These are phyloP conservation scores for Macadamia tetraphylla DNA, from an alignment of 164 flowering plant species.

Conservation along the genomic window DNA sequence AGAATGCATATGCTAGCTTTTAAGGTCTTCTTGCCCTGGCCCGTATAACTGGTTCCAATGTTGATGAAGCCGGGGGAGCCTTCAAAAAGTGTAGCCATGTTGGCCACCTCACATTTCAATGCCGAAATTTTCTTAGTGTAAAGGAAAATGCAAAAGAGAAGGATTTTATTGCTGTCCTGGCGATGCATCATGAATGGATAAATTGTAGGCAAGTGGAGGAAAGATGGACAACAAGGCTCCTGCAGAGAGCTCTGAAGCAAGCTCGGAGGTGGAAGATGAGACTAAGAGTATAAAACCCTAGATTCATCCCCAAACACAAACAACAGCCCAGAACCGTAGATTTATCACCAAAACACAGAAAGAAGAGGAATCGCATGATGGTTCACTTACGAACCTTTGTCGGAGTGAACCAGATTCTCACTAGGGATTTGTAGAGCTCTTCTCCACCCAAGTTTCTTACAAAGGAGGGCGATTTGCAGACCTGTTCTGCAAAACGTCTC, in stretches of 20 bases:
- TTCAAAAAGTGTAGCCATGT: conserved; percentile 96
- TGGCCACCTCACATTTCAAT: conserved; percentile 84
- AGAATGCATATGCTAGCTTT: conserved; percentile 16
- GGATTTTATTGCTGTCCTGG: conserved; percentile 45
- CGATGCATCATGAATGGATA: conserved; percentile 40
- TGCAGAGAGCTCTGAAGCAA: conserved; percentile 39
- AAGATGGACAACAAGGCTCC: conserved; percentile 18
- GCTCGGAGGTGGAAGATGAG: conserved; percentile 56
- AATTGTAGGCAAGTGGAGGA: conserved; percentile 37
- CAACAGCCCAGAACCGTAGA: too few species aligned
- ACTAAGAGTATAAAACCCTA: conserved; percentile 34
- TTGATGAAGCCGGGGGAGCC: conserved; percentile 83
- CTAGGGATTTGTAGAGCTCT: too few species aligned
- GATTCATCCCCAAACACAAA: too few species aligned
- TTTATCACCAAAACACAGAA: too few species aligned
- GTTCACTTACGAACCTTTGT: too few species aligned
- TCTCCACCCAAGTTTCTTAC: too few species aligned
- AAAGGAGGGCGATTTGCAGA: too few species aligned
- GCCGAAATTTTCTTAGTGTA: conserved; percentile 76
- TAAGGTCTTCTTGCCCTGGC: conserved; percentile 92
- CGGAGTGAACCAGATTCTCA: too few species aligned
- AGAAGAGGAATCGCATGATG: too few species aligned
- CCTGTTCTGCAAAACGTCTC: too few species aligned
- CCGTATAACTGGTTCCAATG: conserved; percentile 66
- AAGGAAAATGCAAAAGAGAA: conserved; percentile 72